phyloP scores from a whole-genome alignment of 169 alveolate species.

The Cryptosporidium parvum region DNA sequence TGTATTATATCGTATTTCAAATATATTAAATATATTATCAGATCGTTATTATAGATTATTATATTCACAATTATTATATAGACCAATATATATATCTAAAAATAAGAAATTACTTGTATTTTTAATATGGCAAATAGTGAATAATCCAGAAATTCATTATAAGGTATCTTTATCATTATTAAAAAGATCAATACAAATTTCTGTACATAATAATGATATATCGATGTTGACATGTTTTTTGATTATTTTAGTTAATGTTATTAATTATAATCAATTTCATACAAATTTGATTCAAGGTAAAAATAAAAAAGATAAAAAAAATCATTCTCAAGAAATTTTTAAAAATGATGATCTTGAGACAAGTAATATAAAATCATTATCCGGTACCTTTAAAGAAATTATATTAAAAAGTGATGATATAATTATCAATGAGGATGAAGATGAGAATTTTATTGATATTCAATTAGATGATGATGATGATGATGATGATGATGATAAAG shows the following conservation, averaged over 20 bases:
- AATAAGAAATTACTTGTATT: slow-evolving; percentile 44
- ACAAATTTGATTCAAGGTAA: not conserved
- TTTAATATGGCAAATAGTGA: slow-evolving; percentile 44
- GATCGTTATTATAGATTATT: slow-evolving; percentile 52
- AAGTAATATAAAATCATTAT: slow-evolving; percentile 12
- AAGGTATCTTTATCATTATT: slow-evolving; percentile 27
- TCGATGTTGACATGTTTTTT: slow-evolving; percentile 47
- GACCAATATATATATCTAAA: slow-evolving; percentile 46
- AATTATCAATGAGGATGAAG: slow-evolving; percentile 17
- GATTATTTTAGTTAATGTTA: slow-evolving; percentile 40
- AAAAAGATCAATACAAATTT: slow-evolving; percentile 58
- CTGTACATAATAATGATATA: slow-evolving; percentile 37
- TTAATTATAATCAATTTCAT: slow-evolving; percentile 5
- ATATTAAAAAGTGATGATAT: not conserved
- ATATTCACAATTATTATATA: slow-evolving; percentile 57
- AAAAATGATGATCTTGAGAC: not conserved
- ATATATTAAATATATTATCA: slow-evolving; percentile 29
- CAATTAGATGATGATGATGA: slow-evolving; percentile 3
- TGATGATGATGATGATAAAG: not conserved
- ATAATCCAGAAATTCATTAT: slow-evolving; percentile 23
- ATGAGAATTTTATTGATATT: slow-evolving; percentile 31
- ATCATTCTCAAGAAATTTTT: not conserved
- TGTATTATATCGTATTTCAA: slow-evolving; percentile 56
- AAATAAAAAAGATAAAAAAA: slow-evolving; percentile 8
- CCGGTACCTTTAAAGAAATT: not conserved